Evolutionary conservation across 306 rosid genomes (phyloP).

Genomic region (Malus asiatica): DNA sequence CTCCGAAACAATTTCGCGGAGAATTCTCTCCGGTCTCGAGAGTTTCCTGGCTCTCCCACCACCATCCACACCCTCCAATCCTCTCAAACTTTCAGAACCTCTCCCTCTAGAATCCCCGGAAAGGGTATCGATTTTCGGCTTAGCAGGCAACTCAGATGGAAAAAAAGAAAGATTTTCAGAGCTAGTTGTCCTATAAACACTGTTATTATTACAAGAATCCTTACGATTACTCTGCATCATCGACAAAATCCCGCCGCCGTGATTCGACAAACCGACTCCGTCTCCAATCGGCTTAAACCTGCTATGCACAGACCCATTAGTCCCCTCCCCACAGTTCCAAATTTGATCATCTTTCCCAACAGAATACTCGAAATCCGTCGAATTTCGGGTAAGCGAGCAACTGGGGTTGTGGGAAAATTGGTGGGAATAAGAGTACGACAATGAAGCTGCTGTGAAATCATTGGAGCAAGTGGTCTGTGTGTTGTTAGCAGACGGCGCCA

Average conservation of each 20-base stretch:
- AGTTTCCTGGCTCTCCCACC: conserved; percentile 41
- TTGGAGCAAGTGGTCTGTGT: conserved; percentile 66
- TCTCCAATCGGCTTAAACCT: conserved; percentile 98
- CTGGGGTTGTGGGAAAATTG: conserved; percentile 83
- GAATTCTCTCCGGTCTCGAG: conserved; percentile 64
- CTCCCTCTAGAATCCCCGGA: conserved; percentile 81
- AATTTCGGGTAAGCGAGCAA: conserved; percentile 82
- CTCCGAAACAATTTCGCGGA: conserved; percentile 52
- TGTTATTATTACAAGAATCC: conserved; percentile 31
- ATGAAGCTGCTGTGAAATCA: conserved; percentile 73
- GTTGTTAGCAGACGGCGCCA: conserved; percentile 46
- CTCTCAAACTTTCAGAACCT: conserved; percentile 64
- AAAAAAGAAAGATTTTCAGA: conserved; percentile 79
- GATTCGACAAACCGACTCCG: conserved; percentile 61
- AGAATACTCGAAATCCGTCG: conserved; percentile 71
- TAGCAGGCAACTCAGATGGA: conserved; percentile 89
- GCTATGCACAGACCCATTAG: conserved; percentile 97
- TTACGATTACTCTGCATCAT: conserved; percentile 55
- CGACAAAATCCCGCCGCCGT: conserved; percentile 52
- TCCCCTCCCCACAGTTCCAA: conserved; percentile 97
- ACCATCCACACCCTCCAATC: conserved; percentile 52
- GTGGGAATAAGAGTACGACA: conserved; percentile 80
- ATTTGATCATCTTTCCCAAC: conserved; percentile 79
- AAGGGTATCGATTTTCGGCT: conserved; percentile 57
- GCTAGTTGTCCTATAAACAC: conserved; percentile 58